Percentiles rank a stretch among this genome's conserved stretches.
phyloP scores from a whole-genome alignment of 768 basidiomycete species.

The Mycena galopus region DNA sequence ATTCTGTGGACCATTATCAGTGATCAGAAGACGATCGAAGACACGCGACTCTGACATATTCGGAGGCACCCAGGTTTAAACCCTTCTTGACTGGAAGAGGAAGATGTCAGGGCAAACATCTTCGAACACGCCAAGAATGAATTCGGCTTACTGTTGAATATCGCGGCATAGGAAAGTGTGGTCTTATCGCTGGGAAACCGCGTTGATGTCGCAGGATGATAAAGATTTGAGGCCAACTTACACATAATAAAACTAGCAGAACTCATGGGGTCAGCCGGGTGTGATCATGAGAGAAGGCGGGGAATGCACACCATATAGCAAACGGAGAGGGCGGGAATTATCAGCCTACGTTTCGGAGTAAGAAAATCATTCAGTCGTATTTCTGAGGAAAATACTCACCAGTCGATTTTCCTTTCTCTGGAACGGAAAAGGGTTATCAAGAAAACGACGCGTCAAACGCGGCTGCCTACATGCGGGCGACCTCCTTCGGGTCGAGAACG shows the following conservation, averaged over 20 bases:
- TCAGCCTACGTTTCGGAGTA: neutral
- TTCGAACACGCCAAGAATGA: neutral
- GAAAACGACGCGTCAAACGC: slow-evolving; percentile 2
- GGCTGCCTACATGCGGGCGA: slow-evolving; percentile 30
- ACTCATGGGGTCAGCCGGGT: slow-evolving; percentile 4
- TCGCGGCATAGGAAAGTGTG: slow-evolving; percentile 44
- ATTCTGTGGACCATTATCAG: slow-evolving; percentile 26
- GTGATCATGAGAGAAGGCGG: neutral
- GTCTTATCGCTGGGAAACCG: slow-evolving; percentile 39
- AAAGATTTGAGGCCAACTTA: slow-evolving; percentile 12
- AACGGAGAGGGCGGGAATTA: slow-evolving; percentile 26
- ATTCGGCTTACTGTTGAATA: slow-evolving; percentile 44
- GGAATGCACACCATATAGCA: slow-evolving; percentile 38
- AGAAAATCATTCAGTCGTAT: neutral
- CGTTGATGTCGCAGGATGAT: slow-evolving; percentile 19
- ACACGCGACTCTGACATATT: slow-evolving; percentile 46
- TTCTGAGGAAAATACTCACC: neutral
- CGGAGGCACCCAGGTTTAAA: slow-evolving; percentile 44
- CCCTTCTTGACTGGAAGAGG: slow-evolving; percentile 37
- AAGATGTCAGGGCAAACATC: neutral
- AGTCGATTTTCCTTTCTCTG: slow-evolving; percentile 40
- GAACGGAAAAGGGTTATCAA: neutral
- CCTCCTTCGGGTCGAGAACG: slow-evolving; percentile 33
- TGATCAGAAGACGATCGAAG: neutral
- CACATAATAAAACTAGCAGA: slow-evolving; percentile 39